phyloP scores from a whole-genome alignment of 1,139 yeast genomes.

The Diutina scorzettiae region DNA sequence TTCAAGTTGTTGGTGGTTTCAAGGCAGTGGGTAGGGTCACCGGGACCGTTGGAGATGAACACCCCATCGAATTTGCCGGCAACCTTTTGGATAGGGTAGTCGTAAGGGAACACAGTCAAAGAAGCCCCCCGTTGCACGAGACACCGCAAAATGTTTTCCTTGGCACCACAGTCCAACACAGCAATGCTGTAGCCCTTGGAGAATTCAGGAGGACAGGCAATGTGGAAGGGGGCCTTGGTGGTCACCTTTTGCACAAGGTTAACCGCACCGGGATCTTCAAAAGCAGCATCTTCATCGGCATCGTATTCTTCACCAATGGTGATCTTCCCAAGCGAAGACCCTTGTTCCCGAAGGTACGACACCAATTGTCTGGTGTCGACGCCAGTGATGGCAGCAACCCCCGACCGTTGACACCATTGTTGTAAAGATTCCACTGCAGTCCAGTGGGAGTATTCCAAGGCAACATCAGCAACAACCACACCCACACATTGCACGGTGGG shows the following conservation, averaged over 20 bases:
- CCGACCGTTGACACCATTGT: conserved; percentile 93
- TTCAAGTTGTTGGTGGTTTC: conserved; percentile 66
- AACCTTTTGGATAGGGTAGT: conserved; percentile 83
- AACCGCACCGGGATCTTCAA: conserved; percentile 82
- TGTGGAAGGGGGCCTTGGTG: conserved; percentile 90
- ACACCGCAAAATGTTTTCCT: conserved; percentile 90
- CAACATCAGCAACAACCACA: conserved; percentile 91
- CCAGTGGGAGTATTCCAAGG: conserved; percentile 95
- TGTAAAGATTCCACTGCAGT: conserved; percentile 93
- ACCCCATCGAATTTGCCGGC: conserved; percentile 91
- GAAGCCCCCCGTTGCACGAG: conserved; percentile 92
- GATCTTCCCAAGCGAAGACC: conserved; percentile 84
- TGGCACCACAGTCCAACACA: conserved; percentile 94
- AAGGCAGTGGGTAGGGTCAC: conserved; percentile 93
- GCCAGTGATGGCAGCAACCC: conserved; percentile 93
- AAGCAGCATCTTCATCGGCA: conserved; percentile 86
- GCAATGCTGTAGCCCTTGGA: conserved; percentile 67
- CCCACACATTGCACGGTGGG: conserved; percentile 91
- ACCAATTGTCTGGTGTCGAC: conserved; percentile 95
- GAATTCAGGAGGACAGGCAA: conserved; percentile 51
- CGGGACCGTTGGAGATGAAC: conserved; percentile 95
- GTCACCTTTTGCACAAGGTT: conserved; percentile 90
- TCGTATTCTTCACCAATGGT: conserved; percentile 85
- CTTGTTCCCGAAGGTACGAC: conserved; percentile 85
- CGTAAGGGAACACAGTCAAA: conserved; percentile 90